Evolutionary conservation across 768 basidiomycete species (phyloP), one percentile per base, ranked within the genome.

Genomic region (Grammothele lineata): DNA sequence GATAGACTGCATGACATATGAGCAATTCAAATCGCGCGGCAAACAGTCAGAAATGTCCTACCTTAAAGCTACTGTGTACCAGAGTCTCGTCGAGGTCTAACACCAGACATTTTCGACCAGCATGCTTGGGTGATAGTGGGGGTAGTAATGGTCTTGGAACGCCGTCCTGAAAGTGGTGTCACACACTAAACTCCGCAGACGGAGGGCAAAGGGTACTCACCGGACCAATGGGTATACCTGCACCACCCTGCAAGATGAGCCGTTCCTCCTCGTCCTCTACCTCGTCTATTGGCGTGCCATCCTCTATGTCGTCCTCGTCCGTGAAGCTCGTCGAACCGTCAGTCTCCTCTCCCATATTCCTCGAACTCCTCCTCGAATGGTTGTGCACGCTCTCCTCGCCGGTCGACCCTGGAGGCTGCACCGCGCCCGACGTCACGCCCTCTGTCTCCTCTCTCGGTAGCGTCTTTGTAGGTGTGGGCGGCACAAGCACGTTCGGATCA

Each of bases 31-130:
- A 47, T 49, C 19, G 37, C 15, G 45, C 40, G 18, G 10, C 15
- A 5, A 15, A 23, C 4, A 25, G 24, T 62, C 21, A 60, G 53
- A 43, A 47, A 43, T 26, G 33, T 32, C 70, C 33, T 52, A 95
- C 95, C 82, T 97, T 99, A 81, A 99, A 97, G 65, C 91, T 94
- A 62, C 89, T 92, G 69, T 98, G 95, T 18, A 98, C 85, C 17
- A 99, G 74, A 3, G 96, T 99, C 69, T 99, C 95, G 57, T 99
- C 95, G 33, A 99, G 75, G 69, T 99, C 96, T 21, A 99, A 78
- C 35, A 98, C 93, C 10, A 98, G 77, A 60, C 96, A 98, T 70
- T 99, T 99, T 47, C 92, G 74, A 24, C 95, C 95, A 25, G 70
- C 77, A 57, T 95, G 88, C 15, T 87, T 81, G 10, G 84, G 80